Evolutionary conservation across 495 filamentous ascomycete genomes (phyloP), one percentile per base, ranked within the genome.

Genomic region (Penicillium malachiteum): DNA sequence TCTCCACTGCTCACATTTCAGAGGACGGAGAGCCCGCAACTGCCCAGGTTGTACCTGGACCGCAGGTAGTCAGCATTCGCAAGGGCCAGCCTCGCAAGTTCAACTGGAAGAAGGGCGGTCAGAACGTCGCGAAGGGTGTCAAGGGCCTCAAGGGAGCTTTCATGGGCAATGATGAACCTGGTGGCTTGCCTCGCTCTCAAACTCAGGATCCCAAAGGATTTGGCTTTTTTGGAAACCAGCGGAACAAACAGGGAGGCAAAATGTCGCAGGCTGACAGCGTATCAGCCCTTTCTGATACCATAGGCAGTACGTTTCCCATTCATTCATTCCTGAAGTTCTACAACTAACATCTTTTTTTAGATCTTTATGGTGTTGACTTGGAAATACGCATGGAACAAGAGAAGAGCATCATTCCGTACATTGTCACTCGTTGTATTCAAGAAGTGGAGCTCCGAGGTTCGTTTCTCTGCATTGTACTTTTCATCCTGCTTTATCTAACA

Each of bases 41-140:
- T 11, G 80, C 91, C 12, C 81, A 86, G 9, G 77, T 92, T 52
- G 77, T 91, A 34, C 75, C 85, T 41, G 88, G 91, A 12, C 91
- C 94, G 21, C 93, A 96, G 50, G 86, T 97, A 18, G 87, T 96
- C 57, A 94, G 91, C 65, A 92, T 97, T 61, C 85, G 90, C 52
- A 96, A 96, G 77, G 89, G 87, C 47, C 89, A 96, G 68, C 84
- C 86, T 32, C 96, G 91, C 75, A 96, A 96, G 68, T 96, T 96
- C 75, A 95, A 94, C 73, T 97, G 94, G 93, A 96, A 96, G 81
- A 96, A 95, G 70, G 92, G 91, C 30, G 89, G 90, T 21, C 91
- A 95, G 70, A 88, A 87, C 39, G 86, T 97, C 50, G 91, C 92
- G 35, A 96, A 97, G 73, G 92, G 92, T 58, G 90, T 96, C 48